phyloP scores from a whole-genome alignment of 2,329 filamentous ascomycete genomes.

The Macrophomina pseudophaseolina region DNA sequence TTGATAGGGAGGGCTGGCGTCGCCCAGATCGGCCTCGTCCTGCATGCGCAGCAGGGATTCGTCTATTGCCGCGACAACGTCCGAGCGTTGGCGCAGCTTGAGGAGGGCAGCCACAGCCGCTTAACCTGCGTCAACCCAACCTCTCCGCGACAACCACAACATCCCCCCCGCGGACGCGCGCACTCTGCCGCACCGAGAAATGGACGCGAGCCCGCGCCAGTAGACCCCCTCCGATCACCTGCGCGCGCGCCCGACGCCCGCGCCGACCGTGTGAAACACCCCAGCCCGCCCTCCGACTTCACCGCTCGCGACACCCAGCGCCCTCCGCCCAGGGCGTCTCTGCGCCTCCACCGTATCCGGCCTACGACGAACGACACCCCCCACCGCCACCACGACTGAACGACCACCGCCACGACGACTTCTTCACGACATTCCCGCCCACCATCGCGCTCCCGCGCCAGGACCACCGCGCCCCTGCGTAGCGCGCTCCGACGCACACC shows the following conservation, averaged over 20 bases:
- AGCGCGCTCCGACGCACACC: constrained; percentile 29
- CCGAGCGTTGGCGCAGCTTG: constrained; percentile 5
- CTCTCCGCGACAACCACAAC: background rate
- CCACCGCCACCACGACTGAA: constrained; percentile 26
- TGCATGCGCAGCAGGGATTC: too few species aligned
- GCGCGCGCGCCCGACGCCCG: constrained; percentile 4
- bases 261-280: constrained; percentile 12
- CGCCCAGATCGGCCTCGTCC: constrained; percentile 1
- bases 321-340: constrained; percentile 16
- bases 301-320: constrained; percentile 21
- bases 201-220: constrained; percentile 26
- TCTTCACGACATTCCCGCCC: constrained; percentile 26
- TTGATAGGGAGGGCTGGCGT: background rate
- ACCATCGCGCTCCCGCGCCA: constrained; percentile 24
- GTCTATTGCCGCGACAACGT: background rate
- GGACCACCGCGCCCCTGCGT: constrained; percentile 29
- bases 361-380: constrained; percentile 27
- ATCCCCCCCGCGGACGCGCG: constrained; percentile 1
- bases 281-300: background rate
- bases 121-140: constrained; percentile 6
- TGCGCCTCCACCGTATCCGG: constrained; percentile 23
- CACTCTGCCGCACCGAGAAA: constrained; percentile 10
- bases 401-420: constrained; percentile 25
- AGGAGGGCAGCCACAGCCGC: background rate
- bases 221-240: constrained; percentile 17